Base-by-base conservation (phyloP, 495 filamentous ascomycete species). In the Geopyxis carbonaria region DNA sequence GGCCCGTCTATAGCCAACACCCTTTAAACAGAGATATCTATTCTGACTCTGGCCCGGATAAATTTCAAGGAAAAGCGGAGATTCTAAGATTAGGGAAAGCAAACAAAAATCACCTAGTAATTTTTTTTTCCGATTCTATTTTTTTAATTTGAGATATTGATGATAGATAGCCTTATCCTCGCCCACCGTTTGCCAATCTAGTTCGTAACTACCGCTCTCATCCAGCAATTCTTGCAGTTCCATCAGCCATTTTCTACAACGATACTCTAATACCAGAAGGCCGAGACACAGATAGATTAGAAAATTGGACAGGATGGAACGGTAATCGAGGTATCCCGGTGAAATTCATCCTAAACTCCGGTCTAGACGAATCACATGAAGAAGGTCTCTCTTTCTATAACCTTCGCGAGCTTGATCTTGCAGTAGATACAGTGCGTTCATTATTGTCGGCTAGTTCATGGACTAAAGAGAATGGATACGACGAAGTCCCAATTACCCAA, bases 171-270 rank as follows among this genome's bases (percentile, higher is more conserved):
- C 60, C 58, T 16, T 64, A 64, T 31, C 42, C 61, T 10, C 61
- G 60, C 4, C 65, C 69, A 20, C 56, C 68, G 1, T 73, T 73
- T 42, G 54, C 63, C 23, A 70, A 70, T 34, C 57, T 73, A 0
- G 61, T 64, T n/a, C 57, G 64, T n/a, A 73, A 73, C 46, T 72
- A 72, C 48, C 64, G 69, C 32, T 70, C 68, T 14, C 69, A 73
- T 44, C 64, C 67, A 2, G 60, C 69, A 31, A 72, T 73, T 44
- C 50, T 73, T 15, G 63, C 67, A 1, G 56, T 68, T 11, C 67
- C 68, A 4, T 68, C 62, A 5, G 42, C 55, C 0, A 57, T 72
- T 10, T 72, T 70, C 48, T 73, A 73, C 46, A 31, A 58, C 44
- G 62, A 72, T 43, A 72, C 67, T 0, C 57, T 73, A 2, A 57